These are phyloP conservation scores for Metschnikowia corniflorae DNA, from an alignment of 805 yeast species.

Conservation along the genomic window DNA sequence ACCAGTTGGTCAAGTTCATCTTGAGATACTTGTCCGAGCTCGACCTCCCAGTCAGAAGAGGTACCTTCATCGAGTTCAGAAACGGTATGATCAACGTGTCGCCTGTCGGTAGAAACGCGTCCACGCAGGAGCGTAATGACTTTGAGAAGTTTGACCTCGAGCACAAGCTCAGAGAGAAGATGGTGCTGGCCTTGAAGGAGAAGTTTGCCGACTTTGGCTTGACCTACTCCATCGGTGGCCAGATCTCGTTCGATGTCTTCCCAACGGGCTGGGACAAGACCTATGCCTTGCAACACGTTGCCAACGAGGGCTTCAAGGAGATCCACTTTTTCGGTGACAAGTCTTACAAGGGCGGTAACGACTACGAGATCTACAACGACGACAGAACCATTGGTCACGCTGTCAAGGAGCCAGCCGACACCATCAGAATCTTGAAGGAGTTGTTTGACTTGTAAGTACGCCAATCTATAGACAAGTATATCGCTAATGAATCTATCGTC, in stretches of 20 bases:
- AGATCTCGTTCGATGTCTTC: conserved; percentile 98
- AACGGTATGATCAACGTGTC: conserved; percentile 99
- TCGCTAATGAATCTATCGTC: not conserved
- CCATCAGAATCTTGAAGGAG: conserved; percentile 81
- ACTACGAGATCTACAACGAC: conserved; percentile 92
- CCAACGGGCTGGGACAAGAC: conserved; percentile 99
- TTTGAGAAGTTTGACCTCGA: conserved; percentile 80
- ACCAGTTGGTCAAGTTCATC: conserved; percentile 80
- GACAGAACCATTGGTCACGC: conserved; percentile 94
- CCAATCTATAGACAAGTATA: conserved; percentile 8
- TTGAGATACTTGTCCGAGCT: conserved; percentile 78
- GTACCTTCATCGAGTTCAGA: conserved; percentile 98
- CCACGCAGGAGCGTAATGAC: conserved; percentile 89
- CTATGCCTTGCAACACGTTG: conserved; percentile 92
- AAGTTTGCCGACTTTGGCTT: conserved; percentile 80
- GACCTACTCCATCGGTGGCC: conserved; percentile 98
- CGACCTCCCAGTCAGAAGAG: conserved; percentile 95
- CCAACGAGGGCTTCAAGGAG: conserved; percentile 72
- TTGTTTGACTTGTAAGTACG: conserved; percentile 58
- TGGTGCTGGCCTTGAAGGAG: conserved; percentile 81
- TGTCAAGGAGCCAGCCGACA: conserved; percentile 85
- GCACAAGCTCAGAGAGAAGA: conserved; percentile 75
- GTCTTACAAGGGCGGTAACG: conserved; percentile 96
- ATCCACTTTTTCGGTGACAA: conserved; percentile 99
- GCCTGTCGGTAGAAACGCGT: conserved; percentile 98